Conservation (phyloP, 306 rosid species). For the Abrus pulchellus region DNA sequence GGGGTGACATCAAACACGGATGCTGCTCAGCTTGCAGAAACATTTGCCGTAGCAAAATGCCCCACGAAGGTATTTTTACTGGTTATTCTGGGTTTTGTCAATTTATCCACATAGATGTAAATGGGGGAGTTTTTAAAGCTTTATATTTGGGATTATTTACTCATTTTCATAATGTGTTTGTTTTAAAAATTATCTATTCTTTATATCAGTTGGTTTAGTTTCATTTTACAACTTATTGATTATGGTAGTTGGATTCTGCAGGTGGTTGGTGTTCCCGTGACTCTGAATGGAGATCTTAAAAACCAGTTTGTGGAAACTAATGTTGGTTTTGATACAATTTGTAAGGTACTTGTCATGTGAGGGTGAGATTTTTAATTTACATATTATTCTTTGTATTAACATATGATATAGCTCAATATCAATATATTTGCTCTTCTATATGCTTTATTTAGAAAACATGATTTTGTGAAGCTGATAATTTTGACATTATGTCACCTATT, state of each 20-base stretch:
- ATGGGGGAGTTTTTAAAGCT: not conserved
- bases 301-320: conserved; percentile 96
- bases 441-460: not conserved
- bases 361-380: conserved; percentile 1
- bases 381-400: conserved; percentile 22
- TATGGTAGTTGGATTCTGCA: conserved; percentile 47
- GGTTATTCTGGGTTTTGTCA: not conserved
- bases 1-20: conserved; percentile 98
- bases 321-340: conserved; percentile 97
- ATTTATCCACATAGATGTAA: conserved; percentile 10
- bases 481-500: not conserved
- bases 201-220: conserved; percentile 20
- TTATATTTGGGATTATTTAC: not conserved
- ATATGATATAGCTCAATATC: not conserved
- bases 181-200: not conserved
- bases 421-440: not conserved
- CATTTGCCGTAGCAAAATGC: conserved; percentile 92
- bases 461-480: conserved; percentile 13
- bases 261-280: conserved; percentile 99
- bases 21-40: conserved; percentile 99
- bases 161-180: not conserved
- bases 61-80: conserved; percentile 73
- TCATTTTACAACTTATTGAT: conserved; percentile 28
- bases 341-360: conserved; percentile 72
- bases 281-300: conserved; percentile 97